phyloP scores from a whole-genome alignment of 2,329 filamentous ascomycete species.

The Thermomyces lanuginosus region DNA sequence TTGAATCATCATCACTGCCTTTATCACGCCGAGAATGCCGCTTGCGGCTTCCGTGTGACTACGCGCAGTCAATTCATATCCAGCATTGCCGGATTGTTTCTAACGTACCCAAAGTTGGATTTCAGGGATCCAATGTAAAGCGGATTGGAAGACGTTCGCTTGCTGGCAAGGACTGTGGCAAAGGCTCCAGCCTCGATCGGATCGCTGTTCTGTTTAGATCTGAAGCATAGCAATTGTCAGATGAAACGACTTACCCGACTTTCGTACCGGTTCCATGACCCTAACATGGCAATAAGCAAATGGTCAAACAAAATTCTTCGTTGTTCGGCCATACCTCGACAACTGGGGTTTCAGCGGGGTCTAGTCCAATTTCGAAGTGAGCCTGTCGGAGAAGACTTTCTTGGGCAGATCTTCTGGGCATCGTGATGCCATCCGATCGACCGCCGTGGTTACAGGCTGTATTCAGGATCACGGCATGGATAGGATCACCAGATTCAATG shows the following conservation, averaged over 20 bases:
- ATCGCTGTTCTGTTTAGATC: background rate
- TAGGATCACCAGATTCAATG: conserved; percentile 26
- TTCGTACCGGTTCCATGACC: conserved; percentile 11
- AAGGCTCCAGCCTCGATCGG: conserved; percentile 29
- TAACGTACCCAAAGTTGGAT: conserved; percentile 17
- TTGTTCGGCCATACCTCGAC: conserved; percentile 18
- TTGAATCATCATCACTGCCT: conserved; percentile 10
- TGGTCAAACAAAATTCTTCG: too few relatives aligned
- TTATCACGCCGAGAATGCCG: conserved; percentile 13
- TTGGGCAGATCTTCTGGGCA: conserved; percentile 35
- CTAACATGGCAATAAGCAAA: too few relatives aligned
- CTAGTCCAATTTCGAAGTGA: conserved; percentile 4
- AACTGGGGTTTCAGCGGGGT: conserved; percentile 5
- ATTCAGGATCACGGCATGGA: conserved; percentile 18
- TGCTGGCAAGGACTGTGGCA: conserved; percentile 4
- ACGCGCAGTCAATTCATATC: conserved; percentile 12
- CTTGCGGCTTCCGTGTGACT: conserved; percentile 15
- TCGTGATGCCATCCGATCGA: conserved; percentile 38
- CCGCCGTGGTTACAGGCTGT: conserved; percentile 16
- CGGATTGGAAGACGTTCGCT: conserved; percentile 2
- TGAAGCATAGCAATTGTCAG: background rate
- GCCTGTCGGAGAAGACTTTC: conserved; percentile 6
- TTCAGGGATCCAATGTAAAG: conserved; percentile 13
- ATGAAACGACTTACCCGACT: conserved; percentile 30
- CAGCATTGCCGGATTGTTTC: too few relatives aligned